A percentile compares a stretch with the other conserved stretches of the same genome.
phyloP scores from a whole-genome alignment of 2,329 filamentous ascomycete genomes.

The Fusarium sp. region DNA sequence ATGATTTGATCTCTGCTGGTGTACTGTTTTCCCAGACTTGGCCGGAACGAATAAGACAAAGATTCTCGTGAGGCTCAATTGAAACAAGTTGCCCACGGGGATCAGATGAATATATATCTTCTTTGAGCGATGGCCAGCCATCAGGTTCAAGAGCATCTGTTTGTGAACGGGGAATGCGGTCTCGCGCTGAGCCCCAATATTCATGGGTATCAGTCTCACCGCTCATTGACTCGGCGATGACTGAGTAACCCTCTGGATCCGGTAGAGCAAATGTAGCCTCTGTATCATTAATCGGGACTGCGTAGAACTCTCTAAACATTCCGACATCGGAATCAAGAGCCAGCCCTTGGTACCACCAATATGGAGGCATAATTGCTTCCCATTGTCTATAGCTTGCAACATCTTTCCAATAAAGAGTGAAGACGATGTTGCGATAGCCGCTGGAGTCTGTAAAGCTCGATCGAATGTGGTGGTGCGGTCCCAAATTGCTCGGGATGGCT shows the following conservation, averaged over 20 bases:
- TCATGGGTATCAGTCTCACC: neutral
- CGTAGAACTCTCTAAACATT: neutral
- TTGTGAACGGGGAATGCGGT: neutral
- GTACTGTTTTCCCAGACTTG: neutral
- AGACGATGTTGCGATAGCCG: neutral
- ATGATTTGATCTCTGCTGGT: neutral
- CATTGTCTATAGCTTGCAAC: neutral
- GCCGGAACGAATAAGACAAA: accelerated
- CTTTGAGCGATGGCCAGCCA: neutral
- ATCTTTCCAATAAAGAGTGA: neutral
- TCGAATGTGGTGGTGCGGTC: neutral
- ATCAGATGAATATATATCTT: accelerated
- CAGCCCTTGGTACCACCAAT: neutral
- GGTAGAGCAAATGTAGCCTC: slow-evolving; percentile 1
- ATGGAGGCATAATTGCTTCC: neutral
- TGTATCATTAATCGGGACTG: neutral
- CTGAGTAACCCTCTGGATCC: neutral
- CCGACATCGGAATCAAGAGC: neutral
- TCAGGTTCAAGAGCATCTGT: neutral
- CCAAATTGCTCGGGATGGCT: neutral
- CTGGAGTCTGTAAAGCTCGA: neutral
- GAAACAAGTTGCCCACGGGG: neutral
- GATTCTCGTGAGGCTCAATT: accelerated
- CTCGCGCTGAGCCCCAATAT: accelerated
- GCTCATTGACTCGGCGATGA: neutral